Base-by-base conservation (phyloP, 768 basidiomycete species). In the Agaricus bisporus region DNA sequence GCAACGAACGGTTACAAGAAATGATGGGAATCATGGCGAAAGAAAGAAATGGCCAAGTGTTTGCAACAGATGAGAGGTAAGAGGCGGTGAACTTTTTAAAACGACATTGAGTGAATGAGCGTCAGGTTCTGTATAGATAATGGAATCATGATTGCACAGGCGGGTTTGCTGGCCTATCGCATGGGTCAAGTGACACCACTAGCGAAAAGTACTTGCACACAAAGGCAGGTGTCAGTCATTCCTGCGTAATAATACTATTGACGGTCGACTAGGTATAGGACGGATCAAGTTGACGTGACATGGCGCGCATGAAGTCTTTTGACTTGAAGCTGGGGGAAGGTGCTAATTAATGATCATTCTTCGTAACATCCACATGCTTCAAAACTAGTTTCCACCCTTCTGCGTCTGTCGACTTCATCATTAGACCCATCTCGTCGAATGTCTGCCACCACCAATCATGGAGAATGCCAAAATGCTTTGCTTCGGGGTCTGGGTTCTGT, bases 101-200 rank as follows among this genome's bases (percentile, higher is more conserved):
- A n/a, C 10, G 22, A 39, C 37, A 10, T 15, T 32, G 15, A 25
- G 12, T 25, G 41, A 14, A 38, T 36, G 36, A 9, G 41, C 38
- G 17, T n/a, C 37, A 95, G 95, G 50, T 98, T 95, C 69, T 98
- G 97, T 69, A 98, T 99, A 56, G 97, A 99, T 67, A 99, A 99
- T 60, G 97, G 97, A 1, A 95, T 98, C 60, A 99, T 99, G 97
- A 98, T 99, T 51, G 95, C 97, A 2, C 97, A 99, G 64, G 97
- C 97, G 5, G 97, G 97, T 5, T 77, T 99, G 26, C 75, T 99
- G 36, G 83, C 86, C 57, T 93, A 83, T 66, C 80, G 97, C 2
- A 98, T 95, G 93, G 97, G 95, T 22, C 78, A 83, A 56, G 69
- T 71, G 44, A 98, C 94, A 0, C 78, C 86, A 2, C 64, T 98